Evolutionary conservation across 164 flowering plant genomes (phyloP).

Genomic region (Annona squamosa): DNA sequence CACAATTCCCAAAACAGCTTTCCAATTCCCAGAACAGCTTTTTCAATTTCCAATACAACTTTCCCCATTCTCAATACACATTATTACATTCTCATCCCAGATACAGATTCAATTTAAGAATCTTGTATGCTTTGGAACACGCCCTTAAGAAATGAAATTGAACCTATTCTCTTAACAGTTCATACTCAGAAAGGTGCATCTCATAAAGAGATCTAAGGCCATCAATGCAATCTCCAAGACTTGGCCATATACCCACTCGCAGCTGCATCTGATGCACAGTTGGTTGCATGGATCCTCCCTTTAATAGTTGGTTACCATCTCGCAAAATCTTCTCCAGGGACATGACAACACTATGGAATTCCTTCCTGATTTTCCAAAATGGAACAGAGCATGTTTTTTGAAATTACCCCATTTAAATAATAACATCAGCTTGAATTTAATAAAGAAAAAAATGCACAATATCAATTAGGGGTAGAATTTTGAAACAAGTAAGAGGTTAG

Average conservation of each 20-base stretch:
- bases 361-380: conserved; percentile 39
- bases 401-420: no score
- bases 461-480: no score
- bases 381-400: not conserved
- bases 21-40: no score
- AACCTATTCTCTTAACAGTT: not conserved
- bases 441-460: no score
- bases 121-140: no score
- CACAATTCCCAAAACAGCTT: no score
- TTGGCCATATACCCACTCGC: conserved; percentile 59
- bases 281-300: conserved; percentile 39
- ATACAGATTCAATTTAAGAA: no score
- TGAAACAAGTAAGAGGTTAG: no score
- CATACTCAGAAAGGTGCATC: conserved; percentile 81
- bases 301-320: conserved; percentile 56
- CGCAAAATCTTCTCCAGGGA: conserved; percentile 54
- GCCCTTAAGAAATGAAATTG: not conserved
- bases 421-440: no score
- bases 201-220: conserved; percentile 61
- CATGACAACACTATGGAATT: conserved; percentile 42
- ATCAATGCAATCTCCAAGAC: conserved; percentile 58
- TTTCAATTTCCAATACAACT: no score
- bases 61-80: no score
- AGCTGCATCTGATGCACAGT: conserved; percentile 45
- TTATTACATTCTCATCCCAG: no score